These are phyloP conservation scores for Suillus variegatus DNA, from an alignment of 768 basidiomycete genomes.

Conservation along the genomic window DNA sequence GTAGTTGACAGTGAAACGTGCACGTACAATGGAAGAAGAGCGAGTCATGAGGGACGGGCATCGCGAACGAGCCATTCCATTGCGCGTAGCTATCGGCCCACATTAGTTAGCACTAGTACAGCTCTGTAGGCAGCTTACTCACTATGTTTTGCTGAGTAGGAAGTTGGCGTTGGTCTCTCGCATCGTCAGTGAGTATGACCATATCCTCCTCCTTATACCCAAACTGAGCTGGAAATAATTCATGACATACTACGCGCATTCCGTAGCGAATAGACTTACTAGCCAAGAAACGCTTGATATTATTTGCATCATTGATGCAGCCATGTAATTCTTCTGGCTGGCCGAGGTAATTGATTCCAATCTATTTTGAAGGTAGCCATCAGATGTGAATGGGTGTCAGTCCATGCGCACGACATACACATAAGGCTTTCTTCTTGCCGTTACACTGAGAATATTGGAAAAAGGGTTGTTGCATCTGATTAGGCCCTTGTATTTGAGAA, in stretches of 20 bases:
- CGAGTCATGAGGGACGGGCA: constrained; percentile 81
- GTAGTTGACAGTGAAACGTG: not conserved
- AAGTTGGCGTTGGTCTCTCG: constrained; percentile 53
- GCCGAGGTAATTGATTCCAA: constrained; percentile 88
- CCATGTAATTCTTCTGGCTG: constrained; percentile 69
- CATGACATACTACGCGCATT: not conserved
- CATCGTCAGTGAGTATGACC: constrained; percentile 82
- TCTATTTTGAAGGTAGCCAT: constrained; percentile 40
- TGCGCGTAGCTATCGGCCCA: constrained; percentile 54
- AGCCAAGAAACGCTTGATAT: constrained; percentile 76
- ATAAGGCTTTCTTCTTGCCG: constrained; percentile 85
- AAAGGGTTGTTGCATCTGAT: constrained; percentile 54
- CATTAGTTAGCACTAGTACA: constrained; percentile 1
- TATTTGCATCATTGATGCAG: constrained; percentile 90
- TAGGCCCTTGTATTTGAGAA: constrained; percentile 50
- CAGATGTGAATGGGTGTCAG: not conserved
- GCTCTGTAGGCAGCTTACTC: constrained; percentile 18
- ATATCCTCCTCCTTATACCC: constrained; percentile 80
- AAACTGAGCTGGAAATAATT: constrained; percentile 45
- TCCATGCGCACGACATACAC: constrained; percentile 49
- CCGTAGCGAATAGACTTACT: constrained; percentile 42
- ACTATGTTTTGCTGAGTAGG: constrained; percentile 87
- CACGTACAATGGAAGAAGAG: constrained; percentile 76
- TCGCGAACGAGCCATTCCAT: constrained; percentile 92
- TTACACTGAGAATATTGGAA: constrained; percentile 92